Percentiles rank a stretch among this genome's conserved stretches.
Evolutionary conservation across 805 yeast species (phyloP).

Genomic region (Tetrapisispora iriomotensis): DNA sequence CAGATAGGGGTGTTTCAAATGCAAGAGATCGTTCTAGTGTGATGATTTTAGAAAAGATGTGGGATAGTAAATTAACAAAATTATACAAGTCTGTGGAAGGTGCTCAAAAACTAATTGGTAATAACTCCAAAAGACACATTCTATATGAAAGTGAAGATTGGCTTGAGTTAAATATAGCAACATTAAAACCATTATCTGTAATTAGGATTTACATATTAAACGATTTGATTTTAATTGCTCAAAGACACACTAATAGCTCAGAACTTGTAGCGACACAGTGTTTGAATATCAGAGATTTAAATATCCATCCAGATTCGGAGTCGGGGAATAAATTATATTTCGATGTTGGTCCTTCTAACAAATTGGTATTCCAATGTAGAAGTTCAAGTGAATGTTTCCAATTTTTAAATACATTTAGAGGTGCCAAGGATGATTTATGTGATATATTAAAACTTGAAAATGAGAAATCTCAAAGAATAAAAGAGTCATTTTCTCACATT

Average conservation of each 20-base stretch:
- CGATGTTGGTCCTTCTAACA: conserved; percentile 1
- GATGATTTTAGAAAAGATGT: conserved; percentile 62
- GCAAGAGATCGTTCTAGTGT: conserved; percentile 57
- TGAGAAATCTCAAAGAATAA: conserved; percentile 33
- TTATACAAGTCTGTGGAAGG: conserved; percentile 81
- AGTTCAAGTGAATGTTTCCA: conserved; percentile 26
- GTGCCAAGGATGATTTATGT: conserved; percentile 52
- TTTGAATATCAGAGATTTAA: conserved; percentile 1
- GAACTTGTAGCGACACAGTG: conserved; percentile 2
- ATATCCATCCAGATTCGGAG: background rate
- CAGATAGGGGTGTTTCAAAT: conserved; percentile 7
- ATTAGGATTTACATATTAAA: conserved; percentile 69
- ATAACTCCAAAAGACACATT: conserved; percentile 54
- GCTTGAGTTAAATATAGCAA: conserved; percentile 78
- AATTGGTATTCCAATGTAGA: conserved; percentile 17
- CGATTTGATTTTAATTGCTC: conserved; percentile 72
- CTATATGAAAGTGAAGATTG: conserved; percentile 72
- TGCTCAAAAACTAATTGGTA: conserved; percentile 65
- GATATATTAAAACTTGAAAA: conserved; percentile 45
- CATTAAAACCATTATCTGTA: conserved; percentile 69
- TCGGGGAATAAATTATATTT: background rate
- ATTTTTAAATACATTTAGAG: conserved; percentile 45
- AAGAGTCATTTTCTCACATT: conserved; percentile 37
- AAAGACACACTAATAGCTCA: conserved; percentile 27
- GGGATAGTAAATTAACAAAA: conserved; percentile 64